These are phyloP conservation scores for Phaeosphaeria sp. DNA, from an alignment of 2,329 filamentous ascomycete genomes.

Conservation along the genomic window DNA sequence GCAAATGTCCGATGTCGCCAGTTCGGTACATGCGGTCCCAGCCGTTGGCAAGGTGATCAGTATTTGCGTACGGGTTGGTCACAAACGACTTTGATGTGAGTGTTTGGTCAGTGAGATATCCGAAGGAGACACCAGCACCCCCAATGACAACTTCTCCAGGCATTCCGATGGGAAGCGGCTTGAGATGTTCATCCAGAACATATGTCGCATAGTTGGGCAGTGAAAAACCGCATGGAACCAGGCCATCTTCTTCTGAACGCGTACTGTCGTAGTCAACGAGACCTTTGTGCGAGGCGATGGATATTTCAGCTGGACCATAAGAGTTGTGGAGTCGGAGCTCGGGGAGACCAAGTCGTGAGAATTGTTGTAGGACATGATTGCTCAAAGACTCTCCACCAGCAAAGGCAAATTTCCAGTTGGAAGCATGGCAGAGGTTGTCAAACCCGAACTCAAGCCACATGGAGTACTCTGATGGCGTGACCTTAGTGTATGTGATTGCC, in stretches of 20 bases:
- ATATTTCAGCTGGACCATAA: conserved; percentile 28
- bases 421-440: conserved; percentile 15
- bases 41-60: background rate
- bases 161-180: background rate
- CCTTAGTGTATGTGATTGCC: conserved; percentile 48
- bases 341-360: conserved; percentile 6
- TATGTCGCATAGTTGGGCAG: conserved; percentile 24
- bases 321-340: conserved; percentile 13
- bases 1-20: conserved; percentile 50
- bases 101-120: conserved; percentile 41
- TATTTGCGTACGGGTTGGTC: conserved; percentile 4
- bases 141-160: conserved; percentile 44
- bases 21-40: conserved; percentile 45
- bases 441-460: conserved; percentile 28
- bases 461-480: conserved; percentile 53
- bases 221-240: background rate
- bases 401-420: conserved; percentile 40
- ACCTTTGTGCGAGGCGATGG: background rate
- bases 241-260: background rate
- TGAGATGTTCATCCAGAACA: conserved; percentile 50
- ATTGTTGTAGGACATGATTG: background rate
- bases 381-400: conserved; percentile 28
- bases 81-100: conserved; percentile 23
- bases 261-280: background rate
- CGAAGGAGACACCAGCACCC: conserved; percentile 46